A percentile compares a stretch with the other conserved stretches of the same genome.
phyloP scores from a whole-genome alignment of 1,139 yeast genomes.

The Saccharomyces uvarum region DNA sequence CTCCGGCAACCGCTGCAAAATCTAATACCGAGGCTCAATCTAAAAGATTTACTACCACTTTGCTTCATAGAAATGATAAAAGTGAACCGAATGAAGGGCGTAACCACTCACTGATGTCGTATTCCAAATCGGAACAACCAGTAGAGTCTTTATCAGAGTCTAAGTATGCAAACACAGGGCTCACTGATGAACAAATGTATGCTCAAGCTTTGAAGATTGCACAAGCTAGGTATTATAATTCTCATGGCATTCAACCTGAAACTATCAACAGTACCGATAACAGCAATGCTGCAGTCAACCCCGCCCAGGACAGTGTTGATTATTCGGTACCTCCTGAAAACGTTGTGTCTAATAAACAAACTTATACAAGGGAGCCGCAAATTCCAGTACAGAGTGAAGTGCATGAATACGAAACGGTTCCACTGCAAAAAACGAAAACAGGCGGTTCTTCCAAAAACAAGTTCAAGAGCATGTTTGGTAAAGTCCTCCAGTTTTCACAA shows the following conservation, averaged over 20 bases:
- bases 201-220: slow-evolving; percentile 32
- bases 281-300: neutral
- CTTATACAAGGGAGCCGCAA: neutral
- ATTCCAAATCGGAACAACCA: neutral
- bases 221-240: slow-evolving; percentile 18
- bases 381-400: neutral
- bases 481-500: slow-evolving; percentile 29
- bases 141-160: neutral
- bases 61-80: neutral
- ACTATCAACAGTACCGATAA: neutral
- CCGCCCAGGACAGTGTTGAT: neutral
- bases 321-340: neutral
- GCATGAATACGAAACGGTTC: neutral
- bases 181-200: slow-evolving; percentile 32
- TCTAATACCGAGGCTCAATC: neutral
- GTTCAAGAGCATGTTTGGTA: slow-evolving; percentile 22
- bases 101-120: neutral
- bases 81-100: neutral
- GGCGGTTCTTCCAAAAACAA: slow-evolving; percentile 12
- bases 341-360: neutral
- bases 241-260: slow-evolving; percentile 4
- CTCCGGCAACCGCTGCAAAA: neutral
- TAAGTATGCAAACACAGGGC: slow-evolving; percentile 6
- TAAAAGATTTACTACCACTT: neutral
- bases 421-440: neutral